A percentile compares a stretch with the other conserved stretches of the same genome.
Evolutionary conservation across 148 eudicot species (phyloP).

Genomic region (Rhododendron ovatum): DNA sequence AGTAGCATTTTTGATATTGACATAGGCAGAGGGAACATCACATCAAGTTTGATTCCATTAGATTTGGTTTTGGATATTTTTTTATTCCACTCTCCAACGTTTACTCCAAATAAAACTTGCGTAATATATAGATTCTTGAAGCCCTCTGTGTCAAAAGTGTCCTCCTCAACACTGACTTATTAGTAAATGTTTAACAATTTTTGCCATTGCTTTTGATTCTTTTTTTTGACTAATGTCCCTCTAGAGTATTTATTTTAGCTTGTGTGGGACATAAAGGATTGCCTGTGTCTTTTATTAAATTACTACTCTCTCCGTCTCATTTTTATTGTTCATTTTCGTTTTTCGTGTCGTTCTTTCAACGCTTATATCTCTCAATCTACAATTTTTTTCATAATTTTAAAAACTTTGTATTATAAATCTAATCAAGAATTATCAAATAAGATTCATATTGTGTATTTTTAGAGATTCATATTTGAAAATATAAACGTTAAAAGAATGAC

Average conservation of each 20-base stretch:
- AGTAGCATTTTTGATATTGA: too few species aligned
- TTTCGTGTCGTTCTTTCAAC: too few species aligned
- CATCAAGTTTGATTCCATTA: neutral
- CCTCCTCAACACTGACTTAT: neutral
- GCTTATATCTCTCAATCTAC: too few species aligned
- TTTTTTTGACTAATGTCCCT: neutral
- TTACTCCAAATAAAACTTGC: neutral
- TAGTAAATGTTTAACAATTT: too few species aligned
- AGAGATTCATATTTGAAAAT: too few species aligned
- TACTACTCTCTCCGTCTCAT: too few species aligned
- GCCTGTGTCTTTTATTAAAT: neutral
- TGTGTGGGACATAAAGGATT: neutral
- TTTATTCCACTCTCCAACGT: neutral
- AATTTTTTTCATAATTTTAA: too few species aligned
- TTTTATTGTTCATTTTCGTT: too few species aligned
- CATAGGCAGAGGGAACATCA: neutral
- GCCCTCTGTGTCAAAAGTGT: neutral
- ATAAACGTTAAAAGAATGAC: too few species aligned
- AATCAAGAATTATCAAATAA: too few species aligned
- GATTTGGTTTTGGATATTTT: neutral
- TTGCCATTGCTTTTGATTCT: neutral
- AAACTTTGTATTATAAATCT: too few species aligned
- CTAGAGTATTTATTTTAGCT: neutral
- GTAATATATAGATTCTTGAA: neutral
- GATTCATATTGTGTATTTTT: too few species aligned